Evolutionary conservation across 306 rosid species (phyloP).

Genomic region (Ochetophila trinervis): DNA sequence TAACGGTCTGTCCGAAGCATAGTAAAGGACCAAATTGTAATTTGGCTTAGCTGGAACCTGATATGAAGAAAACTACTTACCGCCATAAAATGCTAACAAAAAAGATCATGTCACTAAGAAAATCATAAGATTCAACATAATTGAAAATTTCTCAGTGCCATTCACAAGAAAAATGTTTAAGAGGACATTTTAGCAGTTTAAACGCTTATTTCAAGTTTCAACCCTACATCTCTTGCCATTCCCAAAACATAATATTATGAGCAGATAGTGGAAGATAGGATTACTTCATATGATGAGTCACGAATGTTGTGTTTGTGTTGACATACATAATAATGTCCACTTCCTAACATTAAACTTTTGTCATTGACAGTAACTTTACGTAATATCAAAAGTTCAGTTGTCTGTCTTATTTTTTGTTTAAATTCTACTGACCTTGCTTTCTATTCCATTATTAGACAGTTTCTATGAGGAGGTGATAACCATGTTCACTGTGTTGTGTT

Average conservation of each 20-base stretch:
- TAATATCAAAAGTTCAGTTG: too few relatives aligned
- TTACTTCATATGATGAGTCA: neutral
- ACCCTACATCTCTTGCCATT: neutral
- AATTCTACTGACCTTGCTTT: too few relatives aligned
- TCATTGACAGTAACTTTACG: neutral
- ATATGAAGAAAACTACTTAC: conserved; percentile 2
- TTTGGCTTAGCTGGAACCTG: conserved; percentile 99
- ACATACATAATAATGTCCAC: too few relatives aligned
- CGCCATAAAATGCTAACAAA: neutral
- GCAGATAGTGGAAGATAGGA: neutral
- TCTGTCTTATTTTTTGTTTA: too few relatives aligned
- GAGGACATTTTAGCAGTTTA: neutral
- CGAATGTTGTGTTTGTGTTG: too few relatives aligned
- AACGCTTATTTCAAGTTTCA: neutral
- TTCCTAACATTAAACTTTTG: neutral
- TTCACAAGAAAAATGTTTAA: neutral
- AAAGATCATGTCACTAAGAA: conserved; percentile 1
- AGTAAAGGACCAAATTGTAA: conserved; percentile 80
- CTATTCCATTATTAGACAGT: too few relatives aligned
- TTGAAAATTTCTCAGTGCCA: neutral
- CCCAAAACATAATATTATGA: neutral
- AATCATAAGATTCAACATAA: neutral
- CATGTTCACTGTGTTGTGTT: too few relatives aligned
- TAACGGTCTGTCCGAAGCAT: conserved; percentile 75
- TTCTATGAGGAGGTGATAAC: too few relatives aligned